Base-by-base conservation (phyloP, 495 filamentous ascomycete species). In the Xylaria venustula region DNA sequence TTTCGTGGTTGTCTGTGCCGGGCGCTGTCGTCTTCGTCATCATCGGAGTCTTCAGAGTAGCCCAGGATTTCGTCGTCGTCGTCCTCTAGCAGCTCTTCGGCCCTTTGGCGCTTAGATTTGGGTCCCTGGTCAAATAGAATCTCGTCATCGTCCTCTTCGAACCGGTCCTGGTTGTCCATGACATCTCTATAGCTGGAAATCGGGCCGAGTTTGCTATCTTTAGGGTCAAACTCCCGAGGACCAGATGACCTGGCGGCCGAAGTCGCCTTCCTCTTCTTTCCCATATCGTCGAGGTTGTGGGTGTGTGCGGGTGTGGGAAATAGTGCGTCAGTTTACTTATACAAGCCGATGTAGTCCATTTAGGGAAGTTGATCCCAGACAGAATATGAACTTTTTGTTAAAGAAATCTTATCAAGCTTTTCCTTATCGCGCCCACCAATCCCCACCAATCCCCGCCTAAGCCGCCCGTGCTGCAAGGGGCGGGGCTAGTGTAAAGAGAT, bases 81-180 rank as follows among this genome's bases (percentile, higher is more conserved):
- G 2, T 80, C 79, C 64, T 93, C 82, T 47, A 83, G 70, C 26
- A 81, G 73, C 5, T 71, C 81, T 20, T 84, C 80, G 65, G 84
- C 87, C 68, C 85, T 83, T 62, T 86, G 80, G 64, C 88, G 85
- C 79, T 94, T 97, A 44, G 87, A 84, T 26, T 88, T 85, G 28
- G 88, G 89, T 28, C 79, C 87, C 62, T 93, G 90, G 46, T 94
- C 90, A 25, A 98, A 79, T 66, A 95, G 73, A 54, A 98, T 84
- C 65, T 90, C 87, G 73, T 98, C 93, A 30, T 90, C 84, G 57
- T 90, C 85, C 40, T 90, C 75, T 66, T 90, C 88, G 74, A 96
- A 96, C 61, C 94, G 92, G 75, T 98, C 94, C 67, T 95, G 90
- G 1, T 91, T 93, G 68, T 95, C 87, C 66, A 93, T 91, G 64